Evolutionary conservation across 2,329 filamentous ascomycete genomes (phyloP), one percentile per base, ranked within the genome.

Genomic region (Rachicladosporium sp.): DNA sequence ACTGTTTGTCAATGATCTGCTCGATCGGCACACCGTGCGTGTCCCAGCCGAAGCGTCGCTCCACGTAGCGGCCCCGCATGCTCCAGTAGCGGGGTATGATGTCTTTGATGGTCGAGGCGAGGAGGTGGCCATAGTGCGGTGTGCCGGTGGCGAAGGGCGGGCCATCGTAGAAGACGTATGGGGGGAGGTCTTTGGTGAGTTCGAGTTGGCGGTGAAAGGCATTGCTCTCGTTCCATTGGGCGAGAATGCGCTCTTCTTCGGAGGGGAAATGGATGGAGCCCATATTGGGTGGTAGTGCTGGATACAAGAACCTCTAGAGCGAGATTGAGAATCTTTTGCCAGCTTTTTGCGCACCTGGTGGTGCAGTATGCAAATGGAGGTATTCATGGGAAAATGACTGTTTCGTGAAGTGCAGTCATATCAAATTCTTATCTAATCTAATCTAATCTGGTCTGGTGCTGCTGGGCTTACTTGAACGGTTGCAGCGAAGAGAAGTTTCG

Each of bases 41-140:
- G 59, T 95, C 89, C 89, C 89, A 95, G 38, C 89, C 89, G 51
- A 95, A 95, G 43, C 88, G 76, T 48, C 89, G 76, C 67, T 91
- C 85, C 38, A 95, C 88, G 66, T 93, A 82, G 58, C 80, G 84
- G 10, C 89, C 89, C 60, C 93, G 93, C 88, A 94, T 94, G 37
- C 87, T 87, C 86, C 88, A 95, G 63, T 95, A 96, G 51, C 89
- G 73, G 6, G 89, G 87, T 50, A 96, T 93, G 44, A 94, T 91
- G 61, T 95, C 89, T 64, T 96, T 95, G 67, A 95, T 94, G 37
- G 88, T 95, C 12, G 86, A 93, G 30, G 89, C 83, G 49, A 93
- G 71, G 38, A 93, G 67, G 63, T 93, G 86, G 42, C 80, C 76
- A 53, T 82, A 80, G 59, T 82, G 78, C 32, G 76, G 75, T 43